Percentiles rank a stretch among this genome's conserved stretches.
phyloP scores from a whole-genome alignment of 2,329 filamentous ascomycete species.

The Microdochium nivale region DNA sequence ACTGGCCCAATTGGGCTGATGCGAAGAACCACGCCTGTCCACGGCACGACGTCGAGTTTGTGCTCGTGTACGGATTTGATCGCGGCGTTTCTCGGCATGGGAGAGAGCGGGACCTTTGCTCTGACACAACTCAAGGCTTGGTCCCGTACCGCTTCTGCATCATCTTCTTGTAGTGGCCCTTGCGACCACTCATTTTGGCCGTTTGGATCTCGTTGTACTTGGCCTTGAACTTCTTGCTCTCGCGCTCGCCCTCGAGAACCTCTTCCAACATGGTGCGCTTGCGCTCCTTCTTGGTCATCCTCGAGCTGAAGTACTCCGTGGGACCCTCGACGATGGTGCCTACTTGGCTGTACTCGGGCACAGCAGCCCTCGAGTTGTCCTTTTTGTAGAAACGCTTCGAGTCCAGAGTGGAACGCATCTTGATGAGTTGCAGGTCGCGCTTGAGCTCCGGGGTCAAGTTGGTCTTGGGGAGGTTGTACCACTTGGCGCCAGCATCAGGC shows the following conservation, averaged over 20 bases:
- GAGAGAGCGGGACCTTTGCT: constrained; percentile 25
- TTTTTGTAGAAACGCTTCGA: constrained; percentile 90
- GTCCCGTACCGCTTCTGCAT: constrained; percentile 32
- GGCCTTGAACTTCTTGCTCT: constrained; percentile 66
- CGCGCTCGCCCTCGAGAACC: constrained; percentile 59
- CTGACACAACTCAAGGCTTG: constrained; percentile 12
- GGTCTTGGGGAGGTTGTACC: constrained; percentile 84
- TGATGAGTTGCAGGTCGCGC: constrained; percentile 79
- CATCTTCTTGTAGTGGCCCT: constrained; percentile 77
- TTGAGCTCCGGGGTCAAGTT: constrained; percentile 78
- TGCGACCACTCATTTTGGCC: constrained; percentile 80
- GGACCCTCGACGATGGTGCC: constrained; percentile 84
- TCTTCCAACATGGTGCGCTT: constrained; percentile 85
- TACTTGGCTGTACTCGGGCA: constrained; percentile 80
- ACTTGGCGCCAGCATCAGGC: constrained; percentile 65
- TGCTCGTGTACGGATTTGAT: no score
- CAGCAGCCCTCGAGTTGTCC: constrained; percentile 57
- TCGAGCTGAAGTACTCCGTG: constrained; percentile 75
- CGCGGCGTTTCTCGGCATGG: no score
- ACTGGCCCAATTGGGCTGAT: no score
- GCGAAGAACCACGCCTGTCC: no score
- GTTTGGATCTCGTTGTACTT: constrained; percentile 84
- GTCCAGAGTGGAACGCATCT: constrained; percentile 83
- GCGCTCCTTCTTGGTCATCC: constrained; percentile 78
- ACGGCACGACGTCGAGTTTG: no score